Evolutionary conservation across 1,139 yeast genomes (phyloP), one percentile per base, ranked within the genome.

Genomic region (Candida tetrigidarum): DNA sequence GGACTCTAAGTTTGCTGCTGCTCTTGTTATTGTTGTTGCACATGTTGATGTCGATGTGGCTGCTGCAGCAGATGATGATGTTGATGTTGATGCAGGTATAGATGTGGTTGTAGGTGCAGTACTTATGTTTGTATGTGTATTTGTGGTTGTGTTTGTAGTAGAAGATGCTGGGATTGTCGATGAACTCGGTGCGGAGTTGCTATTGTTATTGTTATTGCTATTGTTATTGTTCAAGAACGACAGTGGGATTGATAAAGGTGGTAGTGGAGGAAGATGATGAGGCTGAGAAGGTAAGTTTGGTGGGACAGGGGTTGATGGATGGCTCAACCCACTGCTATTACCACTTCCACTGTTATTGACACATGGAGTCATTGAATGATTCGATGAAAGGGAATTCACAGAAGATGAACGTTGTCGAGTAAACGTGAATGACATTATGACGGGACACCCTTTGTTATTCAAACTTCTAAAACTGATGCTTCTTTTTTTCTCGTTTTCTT

Each of bases 371-470:
- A 46, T 33, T 10, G 66, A 62, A 22, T 62, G 67, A 25, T 52
- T 57, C 10, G 71, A 66, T 10, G 63, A 56, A 22, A 61, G 57
- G 23, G 74, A 67, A 50, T 64, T 69, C 46, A 66, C 58, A 12
- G 74, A 68, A 9, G 69, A 63, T n/a, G 73, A 67, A 33, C 75
- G 58, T 43, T 59, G 67, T 46, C 50, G 39, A 8, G 47, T 39
- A 22, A 34, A 46, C 11, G 48, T 42, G 14, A 39, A 45, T 28
- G 51, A 42, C 51, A 48, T 48, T 6, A 15, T 11, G 26, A n/a
- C n/a, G 9, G 16, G 14, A 20, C 19, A n/a, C 12, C 14, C 14
- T 20, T 18, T 15, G n/a, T n/a, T n/a, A n/a, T n/a, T n/a, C n/a
- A n/a, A n/a, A n/a, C n/a, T n/a, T n/a, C n/a, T n/a, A n/a, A n/a